Percentiles rank a stretch among this genome's conserved stretches.
These are phyloP conservation scores for Talaromyces ruber DNA, from an alignment of 495 filamentous ascomycete species.

Conservation along the genomic window DNA sequence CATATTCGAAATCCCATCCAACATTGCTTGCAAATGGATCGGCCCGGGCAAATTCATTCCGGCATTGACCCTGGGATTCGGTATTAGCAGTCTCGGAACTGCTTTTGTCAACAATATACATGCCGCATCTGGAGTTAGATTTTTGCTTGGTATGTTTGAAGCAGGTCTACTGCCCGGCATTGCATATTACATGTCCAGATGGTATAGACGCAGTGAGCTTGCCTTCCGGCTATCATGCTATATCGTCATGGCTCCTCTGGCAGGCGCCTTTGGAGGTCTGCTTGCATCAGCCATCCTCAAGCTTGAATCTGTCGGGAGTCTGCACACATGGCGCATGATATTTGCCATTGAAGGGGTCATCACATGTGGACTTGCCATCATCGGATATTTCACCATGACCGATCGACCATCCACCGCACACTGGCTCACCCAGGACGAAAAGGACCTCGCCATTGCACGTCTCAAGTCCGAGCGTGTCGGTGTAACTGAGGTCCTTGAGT, in stretches of 20 bases:
- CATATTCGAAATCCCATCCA: constrained; percentile 60
- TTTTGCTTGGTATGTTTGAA: constrained; percentile 57
- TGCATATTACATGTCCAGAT: constrained; percentile 62
- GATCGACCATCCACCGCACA: constrained; percentile 56
- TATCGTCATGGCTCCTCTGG: constrained; percentile 54
- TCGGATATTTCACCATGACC: constrained; percentile 54
- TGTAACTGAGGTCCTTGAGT: constrained; percentile 52
- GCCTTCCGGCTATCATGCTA: constrained; percentile 48
- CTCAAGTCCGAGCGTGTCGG: constrained; percentile 57
- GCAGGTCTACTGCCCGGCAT: constrained; percentile 67
- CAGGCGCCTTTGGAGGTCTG: constrained; percentile 63
- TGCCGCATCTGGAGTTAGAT: constrained; percentile 36
- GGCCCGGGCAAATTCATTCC: constrained; percentile 45
- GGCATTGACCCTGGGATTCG: constrained; percentile 34
- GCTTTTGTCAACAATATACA: constrained; percentile 38
- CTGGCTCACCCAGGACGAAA: constrained; percentile 59
- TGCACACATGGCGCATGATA: constrained; percentile 59
- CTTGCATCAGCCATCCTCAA: constrained; percentile 50
- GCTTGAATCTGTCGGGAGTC: constrained; percentile 31
- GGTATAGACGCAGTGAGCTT: constrained; percentile 61
- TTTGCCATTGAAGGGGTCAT: constrained; percentile 73
- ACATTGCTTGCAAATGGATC: constrained; percentile 45
- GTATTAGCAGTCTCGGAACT: constrained; percentile 37
- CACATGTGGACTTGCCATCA: constrained; percentile 47
- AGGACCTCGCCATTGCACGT: constrained; percentile 51